phyloP scores from a whole-genome alignment of 1,284 basidiomycete genomes.

The Pyrrhoderma lamaoense region DNA sequence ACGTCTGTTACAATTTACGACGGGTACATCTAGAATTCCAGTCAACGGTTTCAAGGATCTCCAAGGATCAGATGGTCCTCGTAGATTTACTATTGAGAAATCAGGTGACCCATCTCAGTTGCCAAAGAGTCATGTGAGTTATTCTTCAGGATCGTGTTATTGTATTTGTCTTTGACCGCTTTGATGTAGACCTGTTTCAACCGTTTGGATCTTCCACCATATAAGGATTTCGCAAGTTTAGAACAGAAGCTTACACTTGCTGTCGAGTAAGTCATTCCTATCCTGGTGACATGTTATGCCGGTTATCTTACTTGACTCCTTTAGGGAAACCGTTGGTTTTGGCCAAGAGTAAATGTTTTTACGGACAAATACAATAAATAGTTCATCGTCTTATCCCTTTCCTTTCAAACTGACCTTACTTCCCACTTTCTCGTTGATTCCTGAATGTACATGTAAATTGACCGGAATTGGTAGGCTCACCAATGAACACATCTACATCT shows the following conservation, averaged over 20 bases:
- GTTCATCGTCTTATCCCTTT: no score
- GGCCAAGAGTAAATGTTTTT: constrained; percentile 35
- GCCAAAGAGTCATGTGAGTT: constrained; percentile 63
- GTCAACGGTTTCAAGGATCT: constrained; percentile 99
- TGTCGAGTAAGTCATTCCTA: constrained; percentile 77
- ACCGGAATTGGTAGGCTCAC: no score
- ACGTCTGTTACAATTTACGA: constrained; percentile 92
- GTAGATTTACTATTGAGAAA: constrained; percentile 94
- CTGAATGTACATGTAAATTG: no score
- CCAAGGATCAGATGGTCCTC: constrained; percentile 94
- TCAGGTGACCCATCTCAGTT: constrained; percentile 87
- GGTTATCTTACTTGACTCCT: no score
- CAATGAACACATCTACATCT: no score
- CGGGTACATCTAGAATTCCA: constrained; percentile 94
- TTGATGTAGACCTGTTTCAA: constrained; percentile 81
- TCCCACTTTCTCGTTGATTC: no score
- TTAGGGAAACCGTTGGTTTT: constrained; percentile 40
- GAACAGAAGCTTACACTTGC: constrained; percentile 87
- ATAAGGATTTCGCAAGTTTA: constrained; percentile 83
- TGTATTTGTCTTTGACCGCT: background rate
- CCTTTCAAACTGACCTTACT: no score
- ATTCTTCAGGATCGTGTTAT: background rate
- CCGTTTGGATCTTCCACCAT: constrained; percentile 85
- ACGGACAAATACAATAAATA: no score
- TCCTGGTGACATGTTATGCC: no score